These are phyloP conservation scores for Cicer judaicum DNA, from an alignment of 306 rosid genomes.

Conservation along the genomic window DNA sequence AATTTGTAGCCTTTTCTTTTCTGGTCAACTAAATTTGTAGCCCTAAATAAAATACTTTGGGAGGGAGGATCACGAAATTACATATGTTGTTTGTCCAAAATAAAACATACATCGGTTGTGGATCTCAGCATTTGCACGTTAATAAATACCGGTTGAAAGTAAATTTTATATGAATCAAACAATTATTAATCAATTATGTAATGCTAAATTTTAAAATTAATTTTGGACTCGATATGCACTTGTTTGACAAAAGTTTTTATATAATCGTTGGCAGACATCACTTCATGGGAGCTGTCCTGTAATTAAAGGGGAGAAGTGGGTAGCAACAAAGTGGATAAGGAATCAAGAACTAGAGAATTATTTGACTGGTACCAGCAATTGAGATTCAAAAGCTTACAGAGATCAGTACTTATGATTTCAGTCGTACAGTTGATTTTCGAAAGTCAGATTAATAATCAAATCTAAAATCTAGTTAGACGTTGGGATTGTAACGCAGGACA, in stretches of 20 bases:
- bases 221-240: neutral
- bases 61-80: neutral
- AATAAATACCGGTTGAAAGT: neutral
- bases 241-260: conserved; percentile 29
- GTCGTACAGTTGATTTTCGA: neutral
- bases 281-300: conserved; percentile 94
- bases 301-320: conserved; percentile 88
- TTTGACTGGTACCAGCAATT: conserved; percentile 21
- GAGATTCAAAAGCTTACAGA: neutral
- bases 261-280: conserved; percentile 68
- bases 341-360: conserved; percentile 55
- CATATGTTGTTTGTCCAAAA: neutral
- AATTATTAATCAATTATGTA: neutral
- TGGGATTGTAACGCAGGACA: conserved; percentile 16
- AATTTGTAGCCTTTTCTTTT: no score
- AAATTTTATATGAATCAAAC: neutral
- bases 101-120: neutral
- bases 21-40: no score
- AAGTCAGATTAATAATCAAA: conserved; percentile 20
- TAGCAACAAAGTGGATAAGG: conserved; percentile 90
- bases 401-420: conserved; percentile 7
- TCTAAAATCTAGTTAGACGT: neutral
- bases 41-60: no score
- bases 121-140: neutral
- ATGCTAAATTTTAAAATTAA: neutral